Conservation (phyloP, 768 basidiomycete genomes). For the Crassisporium funariophilum region DNA sequence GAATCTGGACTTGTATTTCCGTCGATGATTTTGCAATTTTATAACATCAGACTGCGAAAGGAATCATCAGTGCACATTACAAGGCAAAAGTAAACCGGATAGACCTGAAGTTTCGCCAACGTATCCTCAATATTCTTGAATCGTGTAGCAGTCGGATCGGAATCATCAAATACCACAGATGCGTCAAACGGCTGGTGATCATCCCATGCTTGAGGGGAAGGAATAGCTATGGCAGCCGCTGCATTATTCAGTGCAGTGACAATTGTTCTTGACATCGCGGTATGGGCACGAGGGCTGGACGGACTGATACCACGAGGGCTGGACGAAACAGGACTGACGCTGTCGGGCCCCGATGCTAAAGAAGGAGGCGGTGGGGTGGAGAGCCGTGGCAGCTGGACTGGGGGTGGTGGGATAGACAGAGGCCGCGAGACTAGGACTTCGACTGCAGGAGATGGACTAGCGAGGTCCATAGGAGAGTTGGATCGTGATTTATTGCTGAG, state of each 20-base stretch:
- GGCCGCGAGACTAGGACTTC: conserved; percentile 12
- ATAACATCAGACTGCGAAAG: conserved; percentile 40
- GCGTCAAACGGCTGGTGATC: conserved; percentile 7
- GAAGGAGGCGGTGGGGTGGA: background rate
- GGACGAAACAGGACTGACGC: background rate
- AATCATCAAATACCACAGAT: background rate
- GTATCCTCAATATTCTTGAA: background rate
- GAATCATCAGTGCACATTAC: background rate
- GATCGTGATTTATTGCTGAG: conserved; percentile 35
- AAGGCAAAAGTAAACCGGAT: conserved; percentile 3
- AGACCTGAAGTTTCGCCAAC: conserved; percentile 19
- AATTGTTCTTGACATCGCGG: too few relatives aligned
- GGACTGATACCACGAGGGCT: too few relatives aligned
- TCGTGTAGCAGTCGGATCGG: background rate
- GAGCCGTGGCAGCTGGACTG: background rate
- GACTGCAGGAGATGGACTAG: conserved; percentile 33
- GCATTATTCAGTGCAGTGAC: too few relatives aligned
- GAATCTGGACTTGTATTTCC: conserved; percentile 44
- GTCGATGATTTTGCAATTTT: conserved; percentile 40
- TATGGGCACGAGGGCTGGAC: too few relatives aligned
- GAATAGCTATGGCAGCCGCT: too few relatives aligned
- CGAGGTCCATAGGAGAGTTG: conserved; percentile 51
- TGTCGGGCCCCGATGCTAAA: background rate
- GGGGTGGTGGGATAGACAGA: conserved; percentile 12
- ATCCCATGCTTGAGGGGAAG: too few relatives aligned